These are phyloP conservation scores for Zymoseptoria pseudotritici DNA, from an alignment of 2,329 filamentous ascomycete genomes.

Conservation along the genomic window DNA sequence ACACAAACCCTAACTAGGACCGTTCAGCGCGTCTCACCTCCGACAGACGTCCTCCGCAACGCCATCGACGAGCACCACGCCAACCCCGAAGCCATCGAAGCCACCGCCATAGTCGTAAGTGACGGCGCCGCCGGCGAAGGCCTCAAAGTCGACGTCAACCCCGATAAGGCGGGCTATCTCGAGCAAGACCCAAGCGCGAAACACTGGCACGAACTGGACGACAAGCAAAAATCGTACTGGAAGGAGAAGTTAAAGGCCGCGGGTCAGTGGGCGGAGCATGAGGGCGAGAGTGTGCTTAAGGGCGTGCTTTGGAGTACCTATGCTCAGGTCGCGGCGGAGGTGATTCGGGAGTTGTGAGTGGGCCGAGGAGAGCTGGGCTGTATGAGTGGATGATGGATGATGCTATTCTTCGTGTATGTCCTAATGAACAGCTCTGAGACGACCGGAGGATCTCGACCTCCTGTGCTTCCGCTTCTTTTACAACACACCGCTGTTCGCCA, in stretches of 20 bases:
- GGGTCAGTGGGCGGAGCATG: slow-evolving; percentile 70
- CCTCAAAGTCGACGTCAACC: slow-evolving; percentile 29
- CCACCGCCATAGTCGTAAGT: slow-evolving; percentile 33
- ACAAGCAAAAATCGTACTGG: slow-evolving; percentile 60
- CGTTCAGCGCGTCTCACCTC: not conserved
- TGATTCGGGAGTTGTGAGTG: slow-evolving; percentile 12
- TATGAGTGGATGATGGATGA: not conserved
- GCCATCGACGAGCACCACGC: slow-evolving; percentile 15
- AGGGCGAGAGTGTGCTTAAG: slow-evolving; percentile 69
- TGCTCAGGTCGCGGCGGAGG: slow-evolving; percentile 35
- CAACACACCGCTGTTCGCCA: not conserved
- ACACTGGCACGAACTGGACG: slow-evolving; percentile 63
- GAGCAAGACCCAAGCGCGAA: slow-evolving; percentile 43
- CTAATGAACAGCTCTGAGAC: not conserved
- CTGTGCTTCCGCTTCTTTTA: not conserved
- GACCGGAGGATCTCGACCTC: not conserved
- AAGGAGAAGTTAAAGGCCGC: slow-evolving; percentile 59
- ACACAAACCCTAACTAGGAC: slow-evolving; percentile 27
- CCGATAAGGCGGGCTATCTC: slow-evolving; percentile 36
- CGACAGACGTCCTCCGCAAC: slow-evolving; percentile 2
- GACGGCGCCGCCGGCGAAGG: slow-evolving; percentile 30
- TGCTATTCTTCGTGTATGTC: not conserved
- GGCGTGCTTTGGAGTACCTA: slow-evolving; percentile 71
- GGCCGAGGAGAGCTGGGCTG: not conserved
- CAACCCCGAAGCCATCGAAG: slow-evolving; percentile 13